phyloP scores from a whole-genome alignment of 129 eudicot genomes.

The Daucus carota region DNA sequence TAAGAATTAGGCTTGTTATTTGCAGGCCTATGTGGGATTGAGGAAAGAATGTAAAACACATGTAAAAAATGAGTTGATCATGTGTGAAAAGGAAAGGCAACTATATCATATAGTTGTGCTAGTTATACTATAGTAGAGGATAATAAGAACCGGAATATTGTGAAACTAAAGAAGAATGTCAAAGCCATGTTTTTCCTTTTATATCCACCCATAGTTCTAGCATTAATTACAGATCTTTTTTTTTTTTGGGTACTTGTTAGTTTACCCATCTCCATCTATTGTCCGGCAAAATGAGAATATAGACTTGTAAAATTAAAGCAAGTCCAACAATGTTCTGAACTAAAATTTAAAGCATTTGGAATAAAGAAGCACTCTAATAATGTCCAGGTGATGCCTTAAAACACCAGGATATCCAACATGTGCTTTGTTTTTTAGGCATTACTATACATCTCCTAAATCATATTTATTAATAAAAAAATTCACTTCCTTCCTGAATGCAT shows the following conservation, averaged over 20 bases:
- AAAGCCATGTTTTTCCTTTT: no score
- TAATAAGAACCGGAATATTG: background rate
- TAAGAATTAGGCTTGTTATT: background rate
- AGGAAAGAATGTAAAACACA: background rate
- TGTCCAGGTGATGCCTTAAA: no score
- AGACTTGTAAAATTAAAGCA: no score
- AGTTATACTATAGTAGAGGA: background rate
- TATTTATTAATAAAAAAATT: no score
- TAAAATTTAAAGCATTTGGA: no score
- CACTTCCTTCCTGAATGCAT: no score
- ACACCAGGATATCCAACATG: no score
- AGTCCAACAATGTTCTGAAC: no score
- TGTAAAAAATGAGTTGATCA: background rate
- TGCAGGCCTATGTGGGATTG: background rate
- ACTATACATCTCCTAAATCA: no score
- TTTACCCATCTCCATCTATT: background rate
- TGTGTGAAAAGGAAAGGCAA: background rate
- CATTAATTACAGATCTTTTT: background rate
- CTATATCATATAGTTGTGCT: background rate
- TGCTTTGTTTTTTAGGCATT: no score
- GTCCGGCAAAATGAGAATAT: no score
- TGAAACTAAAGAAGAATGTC: background rate
- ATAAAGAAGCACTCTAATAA: no score
- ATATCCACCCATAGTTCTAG: background rate
- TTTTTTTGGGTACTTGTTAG: background rate